Evolutionary conservation across 176 grass and related monocot genomes (phyloP), one percentile per base, ranked within the genome.

Genomic region (Cocos nucifera): DNA sequence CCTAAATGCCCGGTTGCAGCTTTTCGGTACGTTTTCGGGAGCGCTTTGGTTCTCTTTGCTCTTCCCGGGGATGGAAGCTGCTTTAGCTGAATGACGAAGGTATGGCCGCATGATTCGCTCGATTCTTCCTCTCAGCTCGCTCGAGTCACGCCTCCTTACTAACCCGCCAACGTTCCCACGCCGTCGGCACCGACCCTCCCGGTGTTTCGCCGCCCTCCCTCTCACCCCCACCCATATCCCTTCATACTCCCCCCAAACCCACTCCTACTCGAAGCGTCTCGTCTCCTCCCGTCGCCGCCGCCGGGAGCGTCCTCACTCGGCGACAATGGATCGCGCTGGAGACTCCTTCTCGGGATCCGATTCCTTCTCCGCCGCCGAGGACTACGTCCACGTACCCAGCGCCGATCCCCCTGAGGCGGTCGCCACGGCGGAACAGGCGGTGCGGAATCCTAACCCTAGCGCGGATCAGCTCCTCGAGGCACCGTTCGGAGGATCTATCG

Each of bases 271-370:
- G 32, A 27, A 3, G 2, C 17, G n/a, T 64, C 10, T 50, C 28
- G 2, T 22, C 39, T 6, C 30, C 18, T 30, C 70, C 6, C 49
- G 25, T 63, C 18, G 23, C 67, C 51, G 50, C 5, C 39, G 51
- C 75, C 52, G 8, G 35, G 35, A 44, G 2, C 35, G 24, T 26
- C n/a, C 65, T 29, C 30, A 4, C 7, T 1, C 61, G 83, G 78
- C 24, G 22, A 44, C 56, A 60, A 90, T 90, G 87, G 82, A 82
- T 79, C 79, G 72, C 60, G 35, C 69, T 57, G 19, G 50, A 19
- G 30, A 44, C 35, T 44, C 35, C 35, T 35, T 6, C 6, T 44
- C 35, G 35, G 35, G 9, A 44, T 44, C 2, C 35, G 35, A 14
- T 44, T 9, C 61, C 49, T 39, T 21, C 60, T 15, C 73, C 4